These are phyloP conservation scores for Diaporthe sp. DNA, from an alignment of 2,329 filamentous ascomycete genomes.

Conservation along the genomic window DNA sequence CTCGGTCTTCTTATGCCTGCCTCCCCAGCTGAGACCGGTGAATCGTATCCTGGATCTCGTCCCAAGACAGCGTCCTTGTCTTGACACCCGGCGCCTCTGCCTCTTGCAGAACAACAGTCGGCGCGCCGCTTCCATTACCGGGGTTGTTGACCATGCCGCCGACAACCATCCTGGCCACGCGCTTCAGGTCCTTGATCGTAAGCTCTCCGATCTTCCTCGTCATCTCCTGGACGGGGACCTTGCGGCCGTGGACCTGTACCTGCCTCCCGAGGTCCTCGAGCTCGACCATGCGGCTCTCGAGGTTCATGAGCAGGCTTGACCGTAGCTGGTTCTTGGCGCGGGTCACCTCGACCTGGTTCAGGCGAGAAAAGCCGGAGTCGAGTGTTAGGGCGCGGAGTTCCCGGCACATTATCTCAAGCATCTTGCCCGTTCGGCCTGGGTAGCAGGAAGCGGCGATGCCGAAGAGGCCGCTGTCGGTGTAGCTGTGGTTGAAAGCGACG, in stretches of 20 bases:
- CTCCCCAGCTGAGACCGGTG: conserved; percentile 85
- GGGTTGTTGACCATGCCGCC: conserved; percentile 81
- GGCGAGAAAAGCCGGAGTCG: conserved; percentile 78
- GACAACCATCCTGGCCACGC: conserved; percentile 85
- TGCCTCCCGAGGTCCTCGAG: conserved; percentile 95
- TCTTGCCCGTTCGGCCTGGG: conserved; percentile 81
- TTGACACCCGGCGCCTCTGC: conserved; percentile 80
- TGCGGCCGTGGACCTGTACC: conserved; percentile 95
- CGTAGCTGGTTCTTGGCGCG: conserved; percentile 98
- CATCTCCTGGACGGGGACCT: conserved; percentile 95
- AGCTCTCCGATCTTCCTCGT: conserved; percentile 86
- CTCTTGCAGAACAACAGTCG: conserved; percentile 95
- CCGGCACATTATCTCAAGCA: conserved; percentile 96
- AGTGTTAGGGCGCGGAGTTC: conserved; percentile 85
- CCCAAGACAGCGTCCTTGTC: conserved; percentile 81
- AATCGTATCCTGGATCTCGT: conserved; percentile 90
- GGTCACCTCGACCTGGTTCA: conserved; percentile 84
- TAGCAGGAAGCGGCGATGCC: conserved; percentile 91
- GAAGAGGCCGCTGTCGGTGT: conserved; percentile 95
- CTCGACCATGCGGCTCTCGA: conserved; percentile 97
- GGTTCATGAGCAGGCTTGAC: conserved; percentile 93
- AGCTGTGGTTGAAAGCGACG: conserved; percentile 96
- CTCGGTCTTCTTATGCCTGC: conserved; percentile 43
- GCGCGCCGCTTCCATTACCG: conserved; percentile 85
- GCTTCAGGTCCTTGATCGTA: conserved; percentile 82